Evolutionary conservation across 2,329 filamentous ascomycete species (phyloP).

Genomic region (Ascochyta lentis): DNA sequence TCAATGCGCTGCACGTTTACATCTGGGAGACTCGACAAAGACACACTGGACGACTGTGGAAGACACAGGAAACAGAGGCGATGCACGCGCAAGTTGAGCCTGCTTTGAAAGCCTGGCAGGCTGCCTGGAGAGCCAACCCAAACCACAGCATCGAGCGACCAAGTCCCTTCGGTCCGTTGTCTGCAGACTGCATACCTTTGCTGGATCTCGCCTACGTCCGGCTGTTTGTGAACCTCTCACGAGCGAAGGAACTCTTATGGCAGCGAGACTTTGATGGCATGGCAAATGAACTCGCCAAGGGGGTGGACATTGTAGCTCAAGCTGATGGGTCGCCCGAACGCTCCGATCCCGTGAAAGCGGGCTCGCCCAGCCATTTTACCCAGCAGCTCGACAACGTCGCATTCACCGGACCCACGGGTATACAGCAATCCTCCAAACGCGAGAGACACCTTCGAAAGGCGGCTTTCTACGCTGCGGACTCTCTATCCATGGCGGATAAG

Average conservation of each 20-base stretch:
- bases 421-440: conserved; percentile 66
- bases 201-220: conserved; percentile 91
- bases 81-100: conserved; percentile 97
- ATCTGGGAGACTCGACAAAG: conserved; percentile 97
- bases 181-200: conserved; percentile 88
- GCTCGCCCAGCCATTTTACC: conserved; percentile 32
- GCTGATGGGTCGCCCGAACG: conserved; percentile 66
- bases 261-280: conserved; percentile 91
- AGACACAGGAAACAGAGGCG: conserved; percentile 87
- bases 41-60: conserved; percentile 89
- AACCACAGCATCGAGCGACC: conserved; percentile 83
- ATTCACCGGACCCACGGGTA: conserved; percentile 40
- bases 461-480: conserved; percentile 94
- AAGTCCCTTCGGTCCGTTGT: conserved; percentile 84
- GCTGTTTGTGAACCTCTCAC: conserved; percentile 89
- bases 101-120: conserved; percentile 91
- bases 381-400: conserved; percentile 35
- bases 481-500: conserved; percentile 85
- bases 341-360: conserved; percentile 38
- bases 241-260: conserved; percentile 93
- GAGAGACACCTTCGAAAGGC: conserved; percentile 91
- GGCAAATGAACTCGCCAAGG: conserved; percentile 82
- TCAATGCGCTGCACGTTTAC: conserved; percentile 95
- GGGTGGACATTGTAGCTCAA: conserved; percentile 76
- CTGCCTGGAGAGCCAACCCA: conserved; percentile 86